A percentile compares a stretch with the other conserved stretches of the same genome.
Conservation (phyloP, 1,284 basidiomycete species). For the Trichosporon sp. region DNA sequence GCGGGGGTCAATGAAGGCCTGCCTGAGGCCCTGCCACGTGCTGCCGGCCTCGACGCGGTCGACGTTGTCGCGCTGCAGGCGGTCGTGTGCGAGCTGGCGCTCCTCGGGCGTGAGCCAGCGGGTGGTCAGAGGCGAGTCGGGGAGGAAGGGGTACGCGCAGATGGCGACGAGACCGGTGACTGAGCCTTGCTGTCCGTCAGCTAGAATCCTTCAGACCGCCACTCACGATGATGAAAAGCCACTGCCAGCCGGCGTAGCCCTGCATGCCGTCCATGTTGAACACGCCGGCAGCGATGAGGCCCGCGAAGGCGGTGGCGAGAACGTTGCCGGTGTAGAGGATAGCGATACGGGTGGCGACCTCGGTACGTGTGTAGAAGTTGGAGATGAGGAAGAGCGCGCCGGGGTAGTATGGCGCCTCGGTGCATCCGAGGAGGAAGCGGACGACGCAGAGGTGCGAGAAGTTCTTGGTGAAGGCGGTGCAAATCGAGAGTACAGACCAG, state of each 20-base stretch:
- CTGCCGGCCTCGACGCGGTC: slow-evolving; percentile 29
- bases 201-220: neutral
- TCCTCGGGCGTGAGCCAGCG: slow-evolving; percentile 20
- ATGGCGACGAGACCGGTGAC: slow-evolving; percentile 19
- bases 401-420: slow-evolving; percentile 36
- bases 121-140: slow-evolving; percentile 17
- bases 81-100: slow-evolving; percentile 18
- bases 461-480: slow-evolving; percentile 27
- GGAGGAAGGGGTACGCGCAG: slow-evolving; percentile 17
- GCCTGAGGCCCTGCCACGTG: slow-evolving; percentile 32
- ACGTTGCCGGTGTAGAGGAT: slow-evolving; percentile 37
- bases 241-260: slow-evolving; percentile 27
- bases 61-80: slow-evolving; percentile 28
- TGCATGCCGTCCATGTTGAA: slow-evolving; percentile 18
- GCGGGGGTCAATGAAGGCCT: slow-evolving; percentile 30
- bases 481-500: slow-evolving; percentile 24
- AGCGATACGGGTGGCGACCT: slow-evolving; percentile 43
- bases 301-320: slow-evolving; percentile 25
- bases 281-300: slow-evolving; percentile 25
- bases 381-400: slow-evolving; percentile 45
- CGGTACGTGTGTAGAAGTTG: slow-evolving; percentile 43
- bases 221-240: slow-evolving; percentile 24
- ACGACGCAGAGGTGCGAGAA: slow-evolving; percentile 33
- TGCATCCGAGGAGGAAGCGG: slow-evolving; percentile 43
- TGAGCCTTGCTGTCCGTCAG: slow-evolving; percentile 10